Percentiles rank a stretch among this genome's conserved stretches.
phyloP scores from a whole-genome alignment of 1,139 yeast species.

The Pichia sp. region DNA sequence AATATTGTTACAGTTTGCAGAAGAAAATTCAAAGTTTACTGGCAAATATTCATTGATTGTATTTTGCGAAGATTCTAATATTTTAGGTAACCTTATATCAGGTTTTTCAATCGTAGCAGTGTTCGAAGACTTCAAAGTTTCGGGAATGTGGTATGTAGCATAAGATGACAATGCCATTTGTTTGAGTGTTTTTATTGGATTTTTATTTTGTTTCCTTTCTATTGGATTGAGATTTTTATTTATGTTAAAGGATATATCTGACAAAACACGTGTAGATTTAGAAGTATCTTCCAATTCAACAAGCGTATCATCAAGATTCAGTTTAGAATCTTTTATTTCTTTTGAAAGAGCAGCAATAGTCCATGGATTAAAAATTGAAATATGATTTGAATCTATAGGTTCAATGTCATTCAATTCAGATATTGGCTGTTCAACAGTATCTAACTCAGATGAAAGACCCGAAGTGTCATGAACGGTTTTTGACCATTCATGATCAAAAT shows the following conservation, averaged over 20 bases:
- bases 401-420: neutral
- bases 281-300: neutral
- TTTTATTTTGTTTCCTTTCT: neutral
- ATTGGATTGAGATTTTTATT: neutral
- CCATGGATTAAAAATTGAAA: constrained; percentile 30
- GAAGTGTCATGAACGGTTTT: constrained; percentile 18
- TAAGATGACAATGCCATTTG: constrained; percentile 7
- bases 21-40: neutral
- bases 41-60: neutral
- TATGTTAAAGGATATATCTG: too few relatives aligned
- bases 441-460: constrained; percentile 1
- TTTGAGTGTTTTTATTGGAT: neutral
- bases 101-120: neutral
- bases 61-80: constrained; percentile 13
- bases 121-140: neutral
- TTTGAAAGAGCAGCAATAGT: constrained; percentile 22
- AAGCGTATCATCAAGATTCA: neutral
- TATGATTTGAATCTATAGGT: constrained; percentile 14
- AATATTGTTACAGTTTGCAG: neutral
- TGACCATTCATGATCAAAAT: constrained; percentile 18
- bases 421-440: neutral
- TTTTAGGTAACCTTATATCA: neutral
- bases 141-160: constrained; percentile 1
- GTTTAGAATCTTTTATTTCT: constrained; percentile 2
- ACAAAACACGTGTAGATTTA: neutral